Evolutionary conservation across 1,139 yeast genomes (phyloP), one percentile per base, ranked within the genome.

Genomic region (Blastobotrys arbuscula): DNA sequence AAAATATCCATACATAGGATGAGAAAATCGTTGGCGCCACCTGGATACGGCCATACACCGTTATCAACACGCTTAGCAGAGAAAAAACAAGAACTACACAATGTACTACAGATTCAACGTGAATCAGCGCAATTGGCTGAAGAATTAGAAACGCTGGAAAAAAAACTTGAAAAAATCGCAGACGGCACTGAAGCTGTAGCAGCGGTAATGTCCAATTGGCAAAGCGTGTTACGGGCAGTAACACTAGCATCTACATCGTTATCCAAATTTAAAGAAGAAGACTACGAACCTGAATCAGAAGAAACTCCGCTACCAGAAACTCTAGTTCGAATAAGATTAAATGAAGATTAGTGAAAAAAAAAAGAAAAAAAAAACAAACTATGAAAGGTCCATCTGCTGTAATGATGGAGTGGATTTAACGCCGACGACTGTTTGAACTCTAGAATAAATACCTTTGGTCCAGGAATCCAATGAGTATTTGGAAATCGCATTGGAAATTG

Each of bases 301-400:
- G 71, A 68, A 13, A 65, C 71, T 2, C 80, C 80, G 1, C 66
- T 77, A 30, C 81, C 84, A 15, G 87, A 86, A 60, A 76, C 88
- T 0, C 69, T 87, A 54, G 88, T 87, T 3, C 71, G 95, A 45
- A 76, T 85, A 33, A 72, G 77, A 49, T 67, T 82, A 23, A 76
- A 76, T 33, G 68, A 72, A 26, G 30, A 45, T n/a, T n/a, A n/a
- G n/a, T n/a, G n/a, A 38, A 15, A 12, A 15, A 23, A 23, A 23
- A 9, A 39, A 16, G 20, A 24, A 26, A 24, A 23, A 39, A 10
- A 26, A n/a, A 3, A 39, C 28, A 9, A 18, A 13, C 21, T 40
- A 43, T 12, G 47, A 43, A 12, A 43, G 20, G 30, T 43, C 47
- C 47, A 43, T 43, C 31, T 45, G 21, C 21, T 39, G 39, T 21